phyloP scores from a whole-genome alignment of 140 eudicot species.

The Senecio squalidus region DNA sequence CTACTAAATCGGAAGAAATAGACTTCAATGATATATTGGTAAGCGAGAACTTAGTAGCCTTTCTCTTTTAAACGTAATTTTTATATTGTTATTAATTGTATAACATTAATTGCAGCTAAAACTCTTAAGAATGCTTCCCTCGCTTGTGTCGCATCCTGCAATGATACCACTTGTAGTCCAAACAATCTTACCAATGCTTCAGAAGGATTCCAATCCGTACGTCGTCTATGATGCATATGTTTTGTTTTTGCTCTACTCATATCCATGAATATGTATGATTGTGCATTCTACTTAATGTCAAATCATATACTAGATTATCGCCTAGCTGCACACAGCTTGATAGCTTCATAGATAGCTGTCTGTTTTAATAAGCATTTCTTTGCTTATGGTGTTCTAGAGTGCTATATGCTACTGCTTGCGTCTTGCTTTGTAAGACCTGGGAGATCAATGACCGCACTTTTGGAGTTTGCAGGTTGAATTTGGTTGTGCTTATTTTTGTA shows the following conservation, averaged over 20 bases:
- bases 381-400: slow-evolving; percentile 39
- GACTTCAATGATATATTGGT: slow-evolving; percentile 55
- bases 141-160: slow-evolving; percentile 79
- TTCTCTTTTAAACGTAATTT: slow-evolving; percentile 7
- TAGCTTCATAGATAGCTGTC: background rate
- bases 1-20: slow-evolving; percentile 33
- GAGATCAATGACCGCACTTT: slow-evolving; percentile 88
- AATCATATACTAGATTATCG: background rate
- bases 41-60: slow-evolving; percentile 25
- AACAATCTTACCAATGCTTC: slow-evolving; percentile 90
- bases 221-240: slow-evolving; percentile 28
- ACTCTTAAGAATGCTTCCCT: slow-evolving; percentile 74
- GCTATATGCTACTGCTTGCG: slow-evolving; percentile 77
- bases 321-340: slow-evolving; percentile 5
- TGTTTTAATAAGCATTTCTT: slow-evolving; percentile 8
- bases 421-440: slow-evolving; percentile 92
- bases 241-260: slow-evolving; percentile 10
- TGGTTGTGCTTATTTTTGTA: slow-evolving; percentile 5
- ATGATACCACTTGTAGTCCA: slow-evolving; percentile 86
- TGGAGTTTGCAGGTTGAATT: slow-evolving; percentile 79
- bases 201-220: slow-evolving; percentile 66
- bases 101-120: slow-evolving; percentile 60
- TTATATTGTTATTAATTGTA: slow-evolving; percentile 1
- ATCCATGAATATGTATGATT: background rate
- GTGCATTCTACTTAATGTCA: background rate